Evolutionary conservation across 169 alveolate species (phyloP), one percentile per base, ranked within the genome.

Genomic region (Eimeria tenella): DNA sequence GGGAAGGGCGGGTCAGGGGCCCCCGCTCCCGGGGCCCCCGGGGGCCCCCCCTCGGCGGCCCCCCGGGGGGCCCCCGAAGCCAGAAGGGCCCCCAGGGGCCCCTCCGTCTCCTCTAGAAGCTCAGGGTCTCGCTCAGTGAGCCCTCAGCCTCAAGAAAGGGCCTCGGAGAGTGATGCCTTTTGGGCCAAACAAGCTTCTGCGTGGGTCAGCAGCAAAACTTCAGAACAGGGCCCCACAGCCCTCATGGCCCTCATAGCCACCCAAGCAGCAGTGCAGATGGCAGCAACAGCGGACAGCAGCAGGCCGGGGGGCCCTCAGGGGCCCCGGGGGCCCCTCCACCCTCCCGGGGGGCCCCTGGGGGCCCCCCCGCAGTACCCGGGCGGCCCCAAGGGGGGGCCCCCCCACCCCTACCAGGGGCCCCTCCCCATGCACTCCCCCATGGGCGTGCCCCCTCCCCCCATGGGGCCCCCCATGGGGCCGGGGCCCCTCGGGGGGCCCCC

Each of bases 161-260:
- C 86, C 50, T 75, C 84, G 50, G 94, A 83, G 13, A 90, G 94
- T 23, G 94, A 90, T 52, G 63, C 23, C 49, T 90, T 90, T 58
- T 90, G 94, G 94, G 89, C 94, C 55, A 75, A 75, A 17, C 94
- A 90, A 15, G 94, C 94, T 5, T 83, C 94, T 0, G 94, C 94
- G 5, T 90, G 94, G 94, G 94, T 90, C 17, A 74, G 31, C 73
- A 74, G 25, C 83, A 90, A 90, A n/a, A 90, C 90, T 5, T 50
- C 84, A 7, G 90, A 31, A 42, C 94, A 90, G 55, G 93, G 89
- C 73, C 89, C 89, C 89, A 81, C 89, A 15, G 89, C 74, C 13
- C 74, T 81, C 2, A 81, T 81, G 89, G 89, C 89, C 7, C 74
- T 81, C 6, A 81, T 81, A 55, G 89, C 89, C 0, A 81, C 89